Percentiles rank a stretch among this genome's conserved stretches.
These are phyloP conservation scores for Macrophomina pseudophaseolina DNA, from an alignment of 2,329 filamentous ascomycete species.

Conservation along the genomic window DNA sequence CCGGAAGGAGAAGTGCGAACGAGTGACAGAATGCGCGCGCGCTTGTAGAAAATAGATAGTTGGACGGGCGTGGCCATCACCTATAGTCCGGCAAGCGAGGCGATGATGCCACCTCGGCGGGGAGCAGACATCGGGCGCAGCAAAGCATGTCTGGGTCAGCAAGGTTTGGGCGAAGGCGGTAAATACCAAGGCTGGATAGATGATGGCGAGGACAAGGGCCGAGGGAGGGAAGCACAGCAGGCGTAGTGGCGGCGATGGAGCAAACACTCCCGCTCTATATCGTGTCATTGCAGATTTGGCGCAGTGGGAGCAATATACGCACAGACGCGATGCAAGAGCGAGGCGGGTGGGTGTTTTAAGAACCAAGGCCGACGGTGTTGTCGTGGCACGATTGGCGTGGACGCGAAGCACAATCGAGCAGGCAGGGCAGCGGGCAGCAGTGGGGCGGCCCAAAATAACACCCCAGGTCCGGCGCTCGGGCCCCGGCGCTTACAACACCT, in stretches of 20 bases:
- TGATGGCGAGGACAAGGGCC: neutral
- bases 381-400: conserved; percentile 5
- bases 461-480: conserved; percentile 1
- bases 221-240: neutral
- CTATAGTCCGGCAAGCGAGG: neutral
- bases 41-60: conserved; percentile 9
- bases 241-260: neutral
- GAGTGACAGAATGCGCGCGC: conserved; percentile 4
- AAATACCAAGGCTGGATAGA: neutral
- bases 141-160: neutral
- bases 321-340: conserved; percentile 10
- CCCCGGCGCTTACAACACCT: conserved; percentile 24
- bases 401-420: too few relatives aligned
- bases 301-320: conserved; percentile 16
- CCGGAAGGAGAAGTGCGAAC: too few relatives aligned
- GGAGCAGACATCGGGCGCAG: neutral
- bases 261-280: conserved; percentile 3
- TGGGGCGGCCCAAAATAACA: conserved; percentile 22
- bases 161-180: neutral
- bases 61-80: neutral
- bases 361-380: neutral
- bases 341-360: conserved; percentile 7
- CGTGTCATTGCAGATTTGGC: conserved; percentile 9
- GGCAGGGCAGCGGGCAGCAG: neutral
- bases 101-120: neutral